A percentile compares a stretch with the other conserved stretches of the same genome.
Evolutionary conservation across 140 eudicot species (phyloP).

Genomic region (Cichorium intybus): DNA sequence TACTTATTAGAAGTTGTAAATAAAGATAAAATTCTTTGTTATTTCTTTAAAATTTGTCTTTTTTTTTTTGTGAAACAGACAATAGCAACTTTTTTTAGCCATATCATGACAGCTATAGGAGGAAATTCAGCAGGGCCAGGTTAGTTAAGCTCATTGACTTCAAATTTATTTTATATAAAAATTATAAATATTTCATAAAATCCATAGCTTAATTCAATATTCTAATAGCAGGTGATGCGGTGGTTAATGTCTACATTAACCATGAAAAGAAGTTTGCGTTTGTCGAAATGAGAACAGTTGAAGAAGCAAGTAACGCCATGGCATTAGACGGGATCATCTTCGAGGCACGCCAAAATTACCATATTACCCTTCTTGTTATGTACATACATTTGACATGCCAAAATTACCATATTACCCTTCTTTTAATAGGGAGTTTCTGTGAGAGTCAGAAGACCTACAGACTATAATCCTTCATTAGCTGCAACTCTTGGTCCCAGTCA

Average conservation of each 20-base stretch:
- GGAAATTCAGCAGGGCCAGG: conserved; percentile 99
- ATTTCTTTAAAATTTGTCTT: background rate
- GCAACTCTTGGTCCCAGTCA: conserved; percentile 97
- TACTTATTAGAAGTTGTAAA: background rate
- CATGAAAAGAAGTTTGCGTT: conserved; percentile 98
- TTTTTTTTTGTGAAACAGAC: conserved; percentile 53
- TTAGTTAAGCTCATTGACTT: conserved; percentile 21
- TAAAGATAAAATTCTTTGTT: background rate
- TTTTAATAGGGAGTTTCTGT: conserved; percentile 79
- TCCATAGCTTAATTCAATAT: conserved; percentile 11
- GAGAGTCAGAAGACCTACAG: conserved; percentile 88
- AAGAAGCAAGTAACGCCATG: conserved; percentile 99
- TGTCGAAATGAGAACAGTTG: conserved; percentile 99
- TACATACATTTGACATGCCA: background rate
- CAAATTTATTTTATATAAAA: background rate
- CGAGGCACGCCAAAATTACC: conserved; percentile 53
- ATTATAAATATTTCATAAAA: background rate
- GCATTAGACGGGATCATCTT: conserved; percentile 85
- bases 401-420: conserved; percentile 18
- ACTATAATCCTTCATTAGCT: conserved; percentile 90
- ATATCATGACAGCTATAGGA: conserved; percentile 84
- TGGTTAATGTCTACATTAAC: conserved; percentile 91
- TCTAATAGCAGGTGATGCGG: conserved; percentile 77
- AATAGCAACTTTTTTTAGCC: conserved; percentile 87
- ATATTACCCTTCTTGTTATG: background rate